Base-by-base conservation (phyloP, 179 eudicot species). In the Spergularia azorica region DNA sequence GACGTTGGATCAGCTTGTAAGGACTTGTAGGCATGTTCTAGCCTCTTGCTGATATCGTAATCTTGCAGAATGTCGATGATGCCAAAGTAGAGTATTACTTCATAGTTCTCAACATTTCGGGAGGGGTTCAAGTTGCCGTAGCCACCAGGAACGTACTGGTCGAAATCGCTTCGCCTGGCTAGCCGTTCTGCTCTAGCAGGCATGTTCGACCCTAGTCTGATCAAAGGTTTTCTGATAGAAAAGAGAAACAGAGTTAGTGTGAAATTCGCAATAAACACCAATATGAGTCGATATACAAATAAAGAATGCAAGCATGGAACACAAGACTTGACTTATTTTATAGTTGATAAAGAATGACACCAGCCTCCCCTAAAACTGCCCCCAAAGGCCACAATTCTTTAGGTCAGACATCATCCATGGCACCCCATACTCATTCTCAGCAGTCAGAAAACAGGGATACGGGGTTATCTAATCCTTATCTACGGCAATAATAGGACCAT, bases 11-110 rank as follows among this genome's bases (percentile, higher is more conserved):
- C 97, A 2, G 79, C 97, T 80, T 95, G 98, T 10, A 95, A 79
- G 20, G 98, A 95, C 78, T 95, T 95, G 86, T 95, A 95, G 9
- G 95, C 97, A 57, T 90, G 97, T 71, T 95, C 98, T 51, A 95
- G 82, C 83, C 87, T 91, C 89, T 95, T 95, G 89, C 84, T 93
- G 58, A 95, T 95, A 70, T 95, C 97, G 17, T 95, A 93, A 74
- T 95, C 98, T 83, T 95, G 98, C 60, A 95, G 78, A 68, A 95
- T 95, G 80, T 95, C 97, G 14, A 95, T 95, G 79, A 95, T 84
- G 50, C 98, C 98, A 54, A 95, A 95, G 84, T 95, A 95, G 63
- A 95, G 89, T 51, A 95, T 84, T 5, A 91, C 92, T 84, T 95
- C 97, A 54, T 87, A 87, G 7, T 56, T 67, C 75, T 95, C 96